Conservation (phyloP, 1,284 basidiomycete species). For the Trichosporon faecale region DNA sequence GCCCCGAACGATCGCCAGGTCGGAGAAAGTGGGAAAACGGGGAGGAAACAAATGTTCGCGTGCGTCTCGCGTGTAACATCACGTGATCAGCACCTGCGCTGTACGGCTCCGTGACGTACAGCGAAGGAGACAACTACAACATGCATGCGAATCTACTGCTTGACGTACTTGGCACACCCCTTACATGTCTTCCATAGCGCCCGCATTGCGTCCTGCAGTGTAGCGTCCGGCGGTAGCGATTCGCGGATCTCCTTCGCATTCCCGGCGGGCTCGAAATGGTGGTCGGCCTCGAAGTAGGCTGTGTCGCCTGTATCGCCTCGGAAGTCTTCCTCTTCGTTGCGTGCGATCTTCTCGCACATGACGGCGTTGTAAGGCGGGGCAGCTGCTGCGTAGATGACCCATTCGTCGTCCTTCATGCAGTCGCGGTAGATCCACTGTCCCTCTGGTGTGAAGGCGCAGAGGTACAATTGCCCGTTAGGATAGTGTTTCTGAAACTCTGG, state of each 20-base stretch:
- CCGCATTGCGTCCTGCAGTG: not conserved
- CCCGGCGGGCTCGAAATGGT: not conserved
- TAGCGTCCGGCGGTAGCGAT: not conserved
- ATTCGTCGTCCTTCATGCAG: not conserved
- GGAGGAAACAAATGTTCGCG: not conserved
- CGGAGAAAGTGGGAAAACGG: slow-evolving; percentile 1
- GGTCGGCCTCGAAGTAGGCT: not conserved
- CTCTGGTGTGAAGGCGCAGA: not conserved
- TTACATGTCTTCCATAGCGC: not conserved
- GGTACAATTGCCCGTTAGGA: not conserved
- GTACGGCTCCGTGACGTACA: no score
- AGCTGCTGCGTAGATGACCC: not conserved
- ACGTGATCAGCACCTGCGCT: not conserved
- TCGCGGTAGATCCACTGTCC: not conserved
- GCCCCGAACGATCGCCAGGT: not conserved
- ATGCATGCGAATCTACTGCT: no score
- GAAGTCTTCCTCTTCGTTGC: not conserved
- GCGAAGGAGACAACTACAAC: no score
- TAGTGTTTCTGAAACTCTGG: not conserved
- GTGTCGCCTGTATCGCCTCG: not conserved
- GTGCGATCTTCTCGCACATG: not conserved
- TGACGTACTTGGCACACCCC: not conserved
- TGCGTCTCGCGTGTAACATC: not conserved
- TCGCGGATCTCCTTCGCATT: not conserved
- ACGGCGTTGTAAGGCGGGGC: not conserved